phyloP scores from a whole-genome alignment of 345 rosid genomes.

The Jatropha curcas region DNA sequence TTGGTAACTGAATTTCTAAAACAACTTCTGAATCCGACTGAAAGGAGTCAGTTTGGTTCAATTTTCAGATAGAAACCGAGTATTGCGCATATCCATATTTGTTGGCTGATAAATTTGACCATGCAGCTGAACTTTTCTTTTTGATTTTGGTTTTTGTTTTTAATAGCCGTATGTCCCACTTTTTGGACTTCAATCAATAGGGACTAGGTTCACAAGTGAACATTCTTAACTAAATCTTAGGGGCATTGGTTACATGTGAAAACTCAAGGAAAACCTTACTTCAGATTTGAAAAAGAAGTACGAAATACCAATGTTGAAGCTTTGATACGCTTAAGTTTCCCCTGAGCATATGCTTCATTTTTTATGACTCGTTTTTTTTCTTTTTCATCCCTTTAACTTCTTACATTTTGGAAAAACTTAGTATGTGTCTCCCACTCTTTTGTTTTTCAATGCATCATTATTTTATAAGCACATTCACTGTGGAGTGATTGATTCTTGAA shows the following conservation, averaged over 20 bases:
- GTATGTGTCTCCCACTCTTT: background rate
- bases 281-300: background rate
- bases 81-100: background rate
- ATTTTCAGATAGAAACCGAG: too few species aligned
- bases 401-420: background rate
- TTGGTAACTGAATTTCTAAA: too few species aligned
- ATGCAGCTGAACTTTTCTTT: background rate
- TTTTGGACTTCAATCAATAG: background rate
- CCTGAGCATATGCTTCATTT: background rate
- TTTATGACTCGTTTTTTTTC: background rate
- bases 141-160: background rate
- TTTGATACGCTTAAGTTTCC: too few species aligned
- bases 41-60: too few species aligned
- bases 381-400: background rate
- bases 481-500: background rate
- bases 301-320: background rate
- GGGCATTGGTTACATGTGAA: background rate
- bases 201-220: background rate
- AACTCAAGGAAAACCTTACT: background rate
- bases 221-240: background rate
- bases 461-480: background rate
- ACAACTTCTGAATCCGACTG: too few species aligned
- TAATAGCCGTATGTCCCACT: background rate
- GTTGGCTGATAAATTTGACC: background rate
- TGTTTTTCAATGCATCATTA: background rate